These are phyloP conservation scores for Neltuma alba DNA, from an alignment of 306 rosid genomes.

Conservation along the genomic window DNA sequence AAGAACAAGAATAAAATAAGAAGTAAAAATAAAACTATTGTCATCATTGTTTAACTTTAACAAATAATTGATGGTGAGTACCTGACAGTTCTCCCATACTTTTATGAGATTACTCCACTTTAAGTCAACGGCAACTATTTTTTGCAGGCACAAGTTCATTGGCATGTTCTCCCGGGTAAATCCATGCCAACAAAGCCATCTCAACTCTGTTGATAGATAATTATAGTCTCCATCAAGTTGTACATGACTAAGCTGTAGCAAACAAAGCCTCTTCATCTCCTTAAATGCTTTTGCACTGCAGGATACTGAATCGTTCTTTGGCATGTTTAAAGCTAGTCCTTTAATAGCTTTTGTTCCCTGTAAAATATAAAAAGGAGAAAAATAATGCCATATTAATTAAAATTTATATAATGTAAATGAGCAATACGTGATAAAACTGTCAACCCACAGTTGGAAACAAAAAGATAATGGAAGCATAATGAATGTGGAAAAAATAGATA, in stretches of 20 bases:
- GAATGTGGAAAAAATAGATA: neutral
- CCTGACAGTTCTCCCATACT: neutral
- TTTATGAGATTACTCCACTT: neutral
- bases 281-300: neutral
- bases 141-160: neutral
- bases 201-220: neutral
- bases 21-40: neutral
- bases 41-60: neutral
- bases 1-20: neutral
- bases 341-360: neutral
- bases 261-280: neutral
- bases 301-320: neutral
- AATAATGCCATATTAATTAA: neutral
- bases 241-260: neutral
- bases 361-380: neutral
- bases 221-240: neutral
- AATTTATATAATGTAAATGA: neutral
- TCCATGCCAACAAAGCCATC: constrained; percentile 9
- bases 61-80: neutral
- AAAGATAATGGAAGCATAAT: neutral
- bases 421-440: neutral
- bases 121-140: neutral
- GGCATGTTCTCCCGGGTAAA: neutral
- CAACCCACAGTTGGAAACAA: neutral
- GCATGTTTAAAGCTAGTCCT: neutral